phyloP scores from a whole-genome alignment of 208 protist species.

The Cochliopodium minus region DNA sequence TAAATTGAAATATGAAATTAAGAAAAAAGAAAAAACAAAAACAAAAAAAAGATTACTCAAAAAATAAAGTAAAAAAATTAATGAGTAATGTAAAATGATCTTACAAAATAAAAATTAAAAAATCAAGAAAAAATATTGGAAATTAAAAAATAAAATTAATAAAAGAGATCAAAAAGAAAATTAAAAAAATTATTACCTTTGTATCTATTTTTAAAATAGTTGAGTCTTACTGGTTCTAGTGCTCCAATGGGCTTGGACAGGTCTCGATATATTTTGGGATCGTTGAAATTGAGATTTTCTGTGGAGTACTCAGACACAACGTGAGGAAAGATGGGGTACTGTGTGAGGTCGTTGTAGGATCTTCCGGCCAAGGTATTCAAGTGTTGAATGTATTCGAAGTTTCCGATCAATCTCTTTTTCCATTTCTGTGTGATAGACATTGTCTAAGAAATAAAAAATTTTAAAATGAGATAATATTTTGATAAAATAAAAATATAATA shows the following conservation, averaged over 20 bases:
- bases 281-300: conserved; percentile 41
- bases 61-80: too few species aligned
- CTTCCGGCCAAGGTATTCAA: conserved; percentile 66
- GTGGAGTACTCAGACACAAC: conserved; percentile 54
- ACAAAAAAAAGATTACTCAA: too few species aligned
- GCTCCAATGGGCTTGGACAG: conserved; percentile 80
- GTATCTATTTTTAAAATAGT: conserved; percentile 48
- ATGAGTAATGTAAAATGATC: too few species aligned
- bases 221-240: conserved; percentile 40
- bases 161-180: too few species aligned
- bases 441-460: conserved; percentile 49
- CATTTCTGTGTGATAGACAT: conserved; percentile 47
- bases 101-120: too few species aligned
- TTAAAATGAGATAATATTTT: too few species aligned
- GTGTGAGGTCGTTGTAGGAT: conserved; percentile 59
- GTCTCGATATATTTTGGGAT: conserved; percentile 55
- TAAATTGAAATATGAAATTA: too few species aligned
- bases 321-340: conserved; percentile 84
- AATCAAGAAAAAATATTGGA: too few species aligned
- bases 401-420: conserved; percentile 54
- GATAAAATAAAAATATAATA: too few species aligned
- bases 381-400: conserved; percentile 60
- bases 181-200: too few species aligned
- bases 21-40: too few species aligned
- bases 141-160: too few species aligned